Evolutionary conservation across 805 yeast genomes (phyloP).

Genomic region (Alloascoidea africana): DNA sequence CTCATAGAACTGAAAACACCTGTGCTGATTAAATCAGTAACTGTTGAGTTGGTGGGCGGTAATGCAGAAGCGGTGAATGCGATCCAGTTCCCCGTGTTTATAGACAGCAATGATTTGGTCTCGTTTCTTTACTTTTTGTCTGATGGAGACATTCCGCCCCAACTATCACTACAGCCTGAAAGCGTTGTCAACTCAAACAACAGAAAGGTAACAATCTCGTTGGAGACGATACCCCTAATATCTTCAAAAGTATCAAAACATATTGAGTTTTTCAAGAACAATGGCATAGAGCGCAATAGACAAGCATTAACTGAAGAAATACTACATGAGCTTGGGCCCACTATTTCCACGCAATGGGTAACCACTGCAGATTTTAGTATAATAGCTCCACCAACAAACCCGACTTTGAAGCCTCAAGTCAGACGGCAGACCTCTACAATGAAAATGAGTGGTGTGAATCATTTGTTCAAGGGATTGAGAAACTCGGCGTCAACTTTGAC

Average conservation of each 20-base stretch:
- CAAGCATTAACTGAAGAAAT: neutral
- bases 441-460: slow-evolving; percentile 4
- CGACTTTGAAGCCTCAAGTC: slow-evolving; percentile 11
- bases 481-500: slow-evolving; percentile 2
- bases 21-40: slow-evolving; percentile 7
- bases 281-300: too few species aligned
- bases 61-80: slow-evolving; percentile 10
- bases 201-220: slow-evolving; percentile 5
- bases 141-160: slow-evolving; percentile 7
- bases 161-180: neutral
- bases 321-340: neutral
- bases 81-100: slow-evolving; percentile 14
- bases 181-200: slow-evolving; percentile 4
- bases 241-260: too few species aligned
- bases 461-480: neutral
- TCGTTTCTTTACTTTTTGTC: slow-evolving; percentile 13
- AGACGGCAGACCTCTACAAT: slow-evolving; percentile 6
- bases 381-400: slow-evolving; percentile 16
- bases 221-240: slow-evolving; percentile 6
- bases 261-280: too few species aligned
- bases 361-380: slow-evolving; percentile 14
- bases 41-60: slow-evolving; percentile 12
- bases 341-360: neutral
- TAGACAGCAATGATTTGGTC: slow-evolving; percentile 14
- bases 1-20: slow-evolving; percentile 13